Base-by-base conservation (phyloP, 306 rosid species). In the Boehmeria nivea region DNA sequence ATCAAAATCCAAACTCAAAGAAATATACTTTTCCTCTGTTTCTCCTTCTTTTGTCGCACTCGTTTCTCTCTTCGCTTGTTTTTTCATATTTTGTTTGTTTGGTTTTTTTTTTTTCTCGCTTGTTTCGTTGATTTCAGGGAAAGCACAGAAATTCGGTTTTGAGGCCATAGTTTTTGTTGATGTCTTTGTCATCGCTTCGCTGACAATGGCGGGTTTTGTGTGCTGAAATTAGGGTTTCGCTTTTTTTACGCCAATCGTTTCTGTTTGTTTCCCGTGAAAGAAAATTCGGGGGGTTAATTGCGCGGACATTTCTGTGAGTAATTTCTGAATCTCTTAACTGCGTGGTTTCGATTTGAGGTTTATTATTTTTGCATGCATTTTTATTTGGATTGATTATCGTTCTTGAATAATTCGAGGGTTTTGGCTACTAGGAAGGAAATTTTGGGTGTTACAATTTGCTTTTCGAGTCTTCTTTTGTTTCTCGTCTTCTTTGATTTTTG, bases 141-240 rank as follows among this genome's bases (percentile, higher is more conserved):
- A 12, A 40, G 38, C 16, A 4, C 36, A 10, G 36, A 31, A 31
- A 3, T 40, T 40, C 45, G 45, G n/a, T n/a, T n/a, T n/a, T n/a
- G n/a, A n/a, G n/a, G n/a, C n/a, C n/a, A n/a, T n/a, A n/a, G n/a
- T n/a, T n/a, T n/a, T n/a, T n/a, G n/a, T n/a, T n/a, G n/a, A n/a
- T n/a, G n/a, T n/a, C n/a, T n/a, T n/a, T 4, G 45, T 40, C 6
- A n/a, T 40, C 10, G 12, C 0, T 40, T 40, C 45, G 45, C 45
- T 12, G 2, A 10, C 16, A 68, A 79, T 72, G 73, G 49, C 65
- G 61, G 62, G 56, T 78, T 77, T 81, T 69, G 56, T 70, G 28
- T 71, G 73, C 57, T 81, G 77, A 61, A 80, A 72, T 79, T 89
- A 86, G 97, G 95, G 97, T 83, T 86, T 81, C 78, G 19, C 19